Evolutionary conservation across 2,329 filamentous ascomycete genomes (phyloP).

Genomic region (Endothia cerciana): DNA sequence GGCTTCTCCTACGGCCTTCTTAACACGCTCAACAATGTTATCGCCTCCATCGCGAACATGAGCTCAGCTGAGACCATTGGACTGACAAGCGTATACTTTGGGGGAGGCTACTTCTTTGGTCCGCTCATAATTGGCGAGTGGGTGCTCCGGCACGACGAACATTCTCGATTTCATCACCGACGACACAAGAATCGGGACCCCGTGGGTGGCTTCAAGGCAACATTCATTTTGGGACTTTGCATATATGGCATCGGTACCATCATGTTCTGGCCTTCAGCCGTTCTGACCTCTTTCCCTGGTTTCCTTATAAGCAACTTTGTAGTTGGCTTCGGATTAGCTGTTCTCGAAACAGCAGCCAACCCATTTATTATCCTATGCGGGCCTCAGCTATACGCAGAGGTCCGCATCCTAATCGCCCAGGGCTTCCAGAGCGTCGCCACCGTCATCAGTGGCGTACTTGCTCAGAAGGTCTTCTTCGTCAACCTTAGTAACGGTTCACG

Average conservation of each 20-base stretch:
- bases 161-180: slow-evolving; percentile 50
- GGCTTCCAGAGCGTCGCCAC: slow-evolving; percentile 76
- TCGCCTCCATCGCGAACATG: slow-evolving; percentile 66
- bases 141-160: slow-evolving; percentile 70
- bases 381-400: slow-evolving; percentile 72
- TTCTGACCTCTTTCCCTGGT: slow-evolving; percentile 74
- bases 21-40: slow-evolving; percentile 76
- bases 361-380: slow-evolving; percentile 75
- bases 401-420: slow-evolving; percentile 75
- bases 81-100: slow-evolving; percentile 72
- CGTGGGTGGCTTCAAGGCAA: slow-evolving; percentile 74
- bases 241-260: slow-evolving; percentile 80
- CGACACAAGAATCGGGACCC: slow-evolving; percentile 42
- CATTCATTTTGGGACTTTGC: slow-evolving; percentile 76
- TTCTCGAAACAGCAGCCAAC: slow-evolving; percentile 81
- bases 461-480: slow-evolving; percentile 74
- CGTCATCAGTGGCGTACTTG: slow-evolving; percentile 72
- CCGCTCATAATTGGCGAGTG: slow-evolving; percentile 71
- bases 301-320: slow-evolving; percentile 77
- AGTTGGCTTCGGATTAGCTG: slow-evolving; percentile 75
- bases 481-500: slow-evolving; percentile 45
- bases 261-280: slow-evolving; percentile 83
- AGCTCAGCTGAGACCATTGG: slow-evolving; percentile 65
- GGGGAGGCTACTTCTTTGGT: slow-evolving; percentile 70
- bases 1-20: slow-evolving; percentile 88